These are phyloP conservation scores for Cyberlindnera euphorbiae DNA, from an alignment of 805 yeast species.

Conservation along the genomic window DNA sequence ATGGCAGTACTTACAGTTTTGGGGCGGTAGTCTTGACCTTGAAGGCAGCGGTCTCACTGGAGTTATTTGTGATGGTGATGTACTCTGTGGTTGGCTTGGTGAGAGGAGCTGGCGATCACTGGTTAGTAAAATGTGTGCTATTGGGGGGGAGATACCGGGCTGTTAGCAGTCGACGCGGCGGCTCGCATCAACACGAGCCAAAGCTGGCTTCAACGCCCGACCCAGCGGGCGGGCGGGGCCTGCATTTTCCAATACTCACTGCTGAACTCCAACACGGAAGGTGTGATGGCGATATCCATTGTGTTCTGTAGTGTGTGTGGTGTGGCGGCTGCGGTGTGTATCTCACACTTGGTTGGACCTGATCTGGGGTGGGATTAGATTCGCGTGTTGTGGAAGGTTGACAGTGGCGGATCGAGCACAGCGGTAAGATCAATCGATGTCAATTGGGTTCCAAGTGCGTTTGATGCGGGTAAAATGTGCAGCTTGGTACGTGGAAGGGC, in stretches of 20 bases:
- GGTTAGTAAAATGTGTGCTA: no score
- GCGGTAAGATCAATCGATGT: no score
- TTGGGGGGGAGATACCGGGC: no score
- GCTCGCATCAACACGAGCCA: no score
- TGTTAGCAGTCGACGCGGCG: no score
- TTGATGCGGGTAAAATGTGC: no score
- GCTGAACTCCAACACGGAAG: constrained; percentile 67
- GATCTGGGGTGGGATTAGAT: constrained; percentile 7
- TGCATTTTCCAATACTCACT: constrained; percentile 47
- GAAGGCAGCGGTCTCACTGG: constrained; percentile 66
- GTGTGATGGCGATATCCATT: constrained; percentile 56
- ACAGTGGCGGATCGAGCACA: no score
- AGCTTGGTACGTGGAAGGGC: no score
- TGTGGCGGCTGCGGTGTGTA: not conserved
- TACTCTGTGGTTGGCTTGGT: constrained; percentile 63
- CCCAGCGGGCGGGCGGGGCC: no score
- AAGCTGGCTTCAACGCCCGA: no score
- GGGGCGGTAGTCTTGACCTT: constrained; percentile 99
- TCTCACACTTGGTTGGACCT: not conserved
- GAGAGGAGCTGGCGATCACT: constrained; percentile 40
- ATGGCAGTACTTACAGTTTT: constrained; percentile 53
- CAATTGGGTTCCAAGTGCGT: no score
- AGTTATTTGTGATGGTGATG: constrained; percentile 49
- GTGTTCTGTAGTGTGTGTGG: not conserved
- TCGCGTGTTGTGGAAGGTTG: no score